phyloP scores from a whole-genome alignment of 345 rosid genomes.

The Gossypium herbaceum region DNA sequence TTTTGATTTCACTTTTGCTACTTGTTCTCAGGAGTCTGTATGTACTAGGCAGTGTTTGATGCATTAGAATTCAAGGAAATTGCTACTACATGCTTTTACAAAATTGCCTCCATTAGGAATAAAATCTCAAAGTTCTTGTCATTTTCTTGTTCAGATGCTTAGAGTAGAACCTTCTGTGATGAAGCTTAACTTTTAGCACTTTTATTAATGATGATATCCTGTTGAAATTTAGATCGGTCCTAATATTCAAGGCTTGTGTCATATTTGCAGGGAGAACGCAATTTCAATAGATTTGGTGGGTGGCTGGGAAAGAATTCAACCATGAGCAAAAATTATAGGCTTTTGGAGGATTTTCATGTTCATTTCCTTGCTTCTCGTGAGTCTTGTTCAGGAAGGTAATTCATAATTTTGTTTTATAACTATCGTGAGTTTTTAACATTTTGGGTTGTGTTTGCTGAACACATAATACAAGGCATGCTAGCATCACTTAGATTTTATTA shows the following conservation, averaged over 20 bases:
- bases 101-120: neutral
- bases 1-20: neutral
- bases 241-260: slow-evolving; percentile 2
- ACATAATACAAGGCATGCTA: neutral
- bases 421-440: neutral
- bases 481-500: neutral
- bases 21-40: neutral
- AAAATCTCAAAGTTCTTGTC: neutral
- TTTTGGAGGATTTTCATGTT: slow-evolving; percentile 86
- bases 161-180: too few species aligned
- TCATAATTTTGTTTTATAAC: neutral
- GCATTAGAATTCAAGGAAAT: neutral
- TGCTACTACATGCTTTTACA: neutral
- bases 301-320: slow-evolving; percentile 98
- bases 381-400: slow-evolving; percentile 76
- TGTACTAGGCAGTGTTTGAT: neutral
- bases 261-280: slow-evolving; percentile 79
- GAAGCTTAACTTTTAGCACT: neutral
- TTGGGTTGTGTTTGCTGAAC: neutral
- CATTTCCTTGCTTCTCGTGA: slow-evolving; percentile 94
- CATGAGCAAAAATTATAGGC: slow-evolving; percentile 71
- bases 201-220: neutral
- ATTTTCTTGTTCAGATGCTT: too few species aligned
- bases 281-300: slow-evolving; percentile 93
- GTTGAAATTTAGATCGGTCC: neutral